Evolutionary conservation across 192 early-diverging fungal species (phyloP), one percentile per base, ranked within the genome.

Genomic region (Coemansia sp.): DNA sequence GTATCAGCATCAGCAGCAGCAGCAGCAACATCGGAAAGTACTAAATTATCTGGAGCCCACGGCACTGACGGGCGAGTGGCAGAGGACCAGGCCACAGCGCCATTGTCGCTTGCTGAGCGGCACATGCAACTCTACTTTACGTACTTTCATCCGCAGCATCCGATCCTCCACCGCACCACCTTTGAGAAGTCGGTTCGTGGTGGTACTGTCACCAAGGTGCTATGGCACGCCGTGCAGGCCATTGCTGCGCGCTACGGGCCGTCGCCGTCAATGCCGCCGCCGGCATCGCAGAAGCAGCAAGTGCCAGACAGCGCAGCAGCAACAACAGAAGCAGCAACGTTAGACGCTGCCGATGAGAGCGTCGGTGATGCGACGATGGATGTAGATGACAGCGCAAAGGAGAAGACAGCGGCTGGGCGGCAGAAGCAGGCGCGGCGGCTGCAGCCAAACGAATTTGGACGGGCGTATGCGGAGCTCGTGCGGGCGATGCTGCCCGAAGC

Each of bases 91-190:
- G 29, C 41, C 15, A 33, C 61, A 19, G 32, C 55, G 36, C 49
- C 58, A 10, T 23, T 41, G 2, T 75, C 61, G 35, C 17, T 54
- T 13, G 74, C 62, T n/a, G 71, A 70, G 63, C 40, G 52, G 33
- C 34, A 64, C 32, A 56, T 82, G 65, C 62, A 60, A 34, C 48
- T 59, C 25, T 82, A 82, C 46, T 82, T 82, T 58, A 49, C 62
- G 45, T 71, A 63, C 62, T 82, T 74, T 36, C 80, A 82, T 42
- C 65, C 80, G 23, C 80, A 82, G 66, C 75, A 71, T 41, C 80
- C 80, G n/a, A 67, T 82, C 52, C 66, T 82, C 42, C 80, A 82
- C 59, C 80, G 80, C 22, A 56, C 58, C 38, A 74, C 80, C 19
- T 82, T 82, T 42, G 80, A 82, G 50, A 52, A 62, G 22, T 50